Percentiles rank a stretch among this genome's conserved stretches.
These are phyloP conservation scores for Coemansia sp. DNA, from an alignment of 192 early-diverging fungal species.

Conservation along the genomic window DNA sequence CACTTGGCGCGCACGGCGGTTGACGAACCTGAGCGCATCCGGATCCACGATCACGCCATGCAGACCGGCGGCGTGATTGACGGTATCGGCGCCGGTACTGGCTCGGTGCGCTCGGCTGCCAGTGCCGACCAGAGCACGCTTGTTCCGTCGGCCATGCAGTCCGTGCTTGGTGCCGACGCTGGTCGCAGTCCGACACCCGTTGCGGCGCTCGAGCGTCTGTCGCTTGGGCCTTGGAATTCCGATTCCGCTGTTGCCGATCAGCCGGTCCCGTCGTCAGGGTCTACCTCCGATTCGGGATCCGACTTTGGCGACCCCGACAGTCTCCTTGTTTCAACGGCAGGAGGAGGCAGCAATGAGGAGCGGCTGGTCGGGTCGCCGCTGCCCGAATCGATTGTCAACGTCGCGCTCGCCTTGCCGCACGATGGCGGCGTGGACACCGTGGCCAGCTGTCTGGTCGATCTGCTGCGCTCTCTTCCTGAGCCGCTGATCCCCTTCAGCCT, in stretches of 20 bases:
- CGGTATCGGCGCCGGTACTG: not conserved
- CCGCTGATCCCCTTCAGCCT: slow-evolving; percentile 70
- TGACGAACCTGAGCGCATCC: slow-evolving; percentile 10
- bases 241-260: not conserved
- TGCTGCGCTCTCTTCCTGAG: slow-evolving; percentile 71
- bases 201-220: slow-evolving; percentile 42
- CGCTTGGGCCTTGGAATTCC: slow-evolving; percentile 18
- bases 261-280: too few species aligned
- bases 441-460: slow-evolving; percentile 63
- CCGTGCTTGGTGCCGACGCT: slow-evolving; percentile 15
- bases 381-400: slow-evolving; percentile 55
- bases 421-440: slow-evolving; percentile 69
- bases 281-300: slow-evolving; percentile 8
- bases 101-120: slow-evolving; percentile 18
- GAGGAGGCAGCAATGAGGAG: slow-evolving; percentile 14
- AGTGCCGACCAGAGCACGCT: slow-evolving; percentile 33
- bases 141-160: slow-evolving; percentile 30
- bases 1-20: slow-evolving; percentile 29
- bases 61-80: not conserved
- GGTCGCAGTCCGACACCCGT: slow-evolving; percentile 15
- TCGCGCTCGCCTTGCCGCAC: slow-evolving; percentile 44
- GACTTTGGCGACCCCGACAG: slow-evolving; percentile 14
- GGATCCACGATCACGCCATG: slow-evolving; percentile 2
- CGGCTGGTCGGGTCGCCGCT: slow-evolving; percentile 32
- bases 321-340: not conserved